A percentile compares a stretch with the other conserved stretches of the same genome.
Evolutionary conservation across 805 yeast species (phyloP).

Genomic region (Torulaspora microellipsoides): DNA sequence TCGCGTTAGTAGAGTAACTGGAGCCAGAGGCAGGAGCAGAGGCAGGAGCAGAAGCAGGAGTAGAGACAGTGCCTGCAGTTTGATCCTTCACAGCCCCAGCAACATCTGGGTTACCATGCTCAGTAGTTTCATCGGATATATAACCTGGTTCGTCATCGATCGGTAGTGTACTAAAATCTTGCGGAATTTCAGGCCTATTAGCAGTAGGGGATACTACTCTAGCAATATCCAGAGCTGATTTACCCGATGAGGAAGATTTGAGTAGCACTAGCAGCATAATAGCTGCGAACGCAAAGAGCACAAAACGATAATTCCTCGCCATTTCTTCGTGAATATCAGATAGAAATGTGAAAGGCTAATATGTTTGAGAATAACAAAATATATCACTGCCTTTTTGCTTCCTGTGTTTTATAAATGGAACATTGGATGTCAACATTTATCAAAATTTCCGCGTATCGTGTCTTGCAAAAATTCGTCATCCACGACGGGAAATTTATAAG

Average conservation of each 20-base stretch:
- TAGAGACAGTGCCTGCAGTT: conserved; percentile 1
- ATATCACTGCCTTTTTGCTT: too few relatives aligned
- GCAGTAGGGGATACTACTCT: conserved; percentile 17
- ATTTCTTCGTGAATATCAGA: neutral
- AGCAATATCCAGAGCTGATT: conserved; percentile 14
- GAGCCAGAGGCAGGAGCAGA: neutral
- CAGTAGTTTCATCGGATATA: conserved; percentile 20
- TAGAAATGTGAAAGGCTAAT: too few relatives aligned
- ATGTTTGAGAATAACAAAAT: too few relatives aligned
- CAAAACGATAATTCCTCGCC: conserved; percentile 44
- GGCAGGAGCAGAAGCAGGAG: neutral
- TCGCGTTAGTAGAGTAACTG: conserved; percentile 12
- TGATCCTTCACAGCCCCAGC: conserved; percentile 25
- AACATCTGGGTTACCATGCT: conserved; percentile 21
- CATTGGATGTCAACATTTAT: too few relatives aligned
- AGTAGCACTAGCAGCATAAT: conserved; percentile 48
- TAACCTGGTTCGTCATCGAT: conserved; percentile 25
- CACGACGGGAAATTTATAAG: too few relatives aligned
- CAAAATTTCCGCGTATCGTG: neutral
- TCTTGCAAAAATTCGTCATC: neutral
- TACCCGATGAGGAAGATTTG: conserved; percentile 38
- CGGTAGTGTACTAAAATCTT: conserved; percentile 21
- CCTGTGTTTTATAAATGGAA: too few relatives aligned
- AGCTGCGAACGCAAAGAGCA: conserved; percentile 48
- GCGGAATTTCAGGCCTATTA: conserved; percentile 16